Percentiles rank a stretch among this genome's conserved stretches.
Conservation (phyloP, 352 stramenopile genomes). For the Pythium coloratum region DNA sequence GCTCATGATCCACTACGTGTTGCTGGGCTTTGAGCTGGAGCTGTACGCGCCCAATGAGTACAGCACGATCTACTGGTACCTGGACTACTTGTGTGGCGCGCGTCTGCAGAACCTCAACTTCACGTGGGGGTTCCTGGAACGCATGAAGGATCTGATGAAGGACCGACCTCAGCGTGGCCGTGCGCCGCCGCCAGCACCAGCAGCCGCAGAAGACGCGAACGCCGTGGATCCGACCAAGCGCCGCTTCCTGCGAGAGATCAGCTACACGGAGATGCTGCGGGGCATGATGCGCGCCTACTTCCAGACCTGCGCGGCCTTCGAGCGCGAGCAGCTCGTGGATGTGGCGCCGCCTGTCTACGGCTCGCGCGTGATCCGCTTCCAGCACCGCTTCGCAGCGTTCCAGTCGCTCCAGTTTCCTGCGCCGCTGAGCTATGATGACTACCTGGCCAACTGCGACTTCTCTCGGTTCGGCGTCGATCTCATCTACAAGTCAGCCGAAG, state of each 20-base stretch:
- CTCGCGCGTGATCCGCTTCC: constrained; percentile 66
- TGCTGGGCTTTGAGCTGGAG: constrained; percentile 74
- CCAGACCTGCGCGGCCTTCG: constrained; percentile 72
- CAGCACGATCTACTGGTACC: constrained; percentile 82
- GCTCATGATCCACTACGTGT: constrained; percentile 81
- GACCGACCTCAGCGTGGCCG: constrained; percentile 18
- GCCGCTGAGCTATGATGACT: constrained; percentile 70
- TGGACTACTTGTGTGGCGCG: constrained; percentile 84
- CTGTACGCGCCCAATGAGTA: constrained; percentile 74
- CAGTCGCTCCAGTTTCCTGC: constrained; percentile 71
- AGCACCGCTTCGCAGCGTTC: constrained; percentile 79
- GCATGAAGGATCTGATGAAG: constrained; percentile 69
- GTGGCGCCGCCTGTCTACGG: constrained; percentile 53
- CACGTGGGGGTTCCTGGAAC: constrained; percentile 82
- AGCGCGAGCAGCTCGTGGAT: constrained; percentile 65
- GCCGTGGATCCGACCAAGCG: constrained; percentile 48
- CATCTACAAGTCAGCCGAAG: constrained; percentile 83
- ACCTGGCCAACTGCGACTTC: constrained; percentile 78
- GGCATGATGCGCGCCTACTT: constrained; percentile 80
- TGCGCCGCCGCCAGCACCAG: constrained; percentile 17
- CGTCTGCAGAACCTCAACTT: constrained; percentile 81
- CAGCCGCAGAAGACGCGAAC: constrained; percentile 12
- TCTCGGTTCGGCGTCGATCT: constrained; percentile 65
- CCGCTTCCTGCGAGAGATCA: constrained; percentile 72
- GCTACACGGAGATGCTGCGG: constrained; percentile 76